Evolutionary conservation across 2,329 filamentous ascomycete species (phyloP).

Genomic region (Aspergillus carbonarius): DNA sequence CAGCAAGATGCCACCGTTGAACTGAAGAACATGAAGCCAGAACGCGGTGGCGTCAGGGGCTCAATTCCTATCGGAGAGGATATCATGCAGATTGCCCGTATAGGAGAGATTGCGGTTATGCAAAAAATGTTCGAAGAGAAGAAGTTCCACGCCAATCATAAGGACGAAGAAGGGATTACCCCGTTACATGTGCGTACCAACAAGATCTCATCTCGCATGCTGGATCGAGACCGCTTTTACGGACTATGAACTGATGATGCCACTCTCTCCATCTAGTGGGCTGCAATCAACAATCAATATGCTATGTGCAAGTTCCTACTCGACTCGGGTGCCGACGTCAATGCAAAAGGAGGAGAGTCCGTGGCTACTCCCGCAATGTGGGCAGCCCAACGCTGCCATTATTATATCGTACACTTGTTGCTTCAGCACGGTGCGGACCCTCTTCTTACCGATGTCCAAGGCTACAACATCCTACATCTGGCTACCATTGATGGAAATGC

Average conservation of each 20-base stretch:
- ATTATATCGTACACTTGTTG: constrained; percentile 92
- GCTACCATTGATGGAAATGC: constrained; percentile 97
- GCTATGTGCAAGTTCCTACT: constrained; percentile 95
- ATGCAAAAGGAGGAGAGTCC: constrained; percentile 92
- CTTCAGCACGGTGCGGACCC: constrained; percentile 91
- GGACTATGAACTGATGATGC: constrained; percentile 8
- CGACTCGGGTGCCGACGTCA: constrained; percentile 81
- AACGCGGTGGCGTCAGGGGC: constrained; percentile 31
- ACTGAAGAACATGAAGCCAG: constrained; percentile 37
- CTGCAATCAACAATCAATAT: constrained; percentile 97
- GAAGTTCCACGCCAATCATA: constrained; percentile 77
- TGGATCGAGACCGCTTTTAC: not conserved
- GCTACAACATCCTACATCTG: constrained; percentile 96
- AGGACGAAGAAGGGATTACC: constrained; percentile 90
- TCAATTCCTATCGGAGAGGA: constrained; percentile 62
- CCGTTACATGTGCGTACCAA: constrained; percentile 75
- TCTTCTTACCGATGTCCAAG: constrained; percentile 86
- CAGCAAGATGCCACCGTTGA: constrained; percentile 37
- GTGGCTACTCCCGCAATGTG: constrained; percentile 92
- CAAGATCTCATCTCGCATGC: not conserved
- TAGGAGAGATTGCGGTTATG: constrained; percentile 83
- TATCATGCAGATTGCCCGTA: constrained; percentile 90
- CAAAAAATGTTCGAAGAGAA: constrained; percentile 84
- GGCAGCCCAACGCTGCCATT: constrained; percentile 94
- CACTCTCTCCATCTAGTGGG: constrained; percentile 66